phyloP scores from a whole-genome alignment of 805 yeast species.

The Cyberlindnera subsufficiens region DNA sequence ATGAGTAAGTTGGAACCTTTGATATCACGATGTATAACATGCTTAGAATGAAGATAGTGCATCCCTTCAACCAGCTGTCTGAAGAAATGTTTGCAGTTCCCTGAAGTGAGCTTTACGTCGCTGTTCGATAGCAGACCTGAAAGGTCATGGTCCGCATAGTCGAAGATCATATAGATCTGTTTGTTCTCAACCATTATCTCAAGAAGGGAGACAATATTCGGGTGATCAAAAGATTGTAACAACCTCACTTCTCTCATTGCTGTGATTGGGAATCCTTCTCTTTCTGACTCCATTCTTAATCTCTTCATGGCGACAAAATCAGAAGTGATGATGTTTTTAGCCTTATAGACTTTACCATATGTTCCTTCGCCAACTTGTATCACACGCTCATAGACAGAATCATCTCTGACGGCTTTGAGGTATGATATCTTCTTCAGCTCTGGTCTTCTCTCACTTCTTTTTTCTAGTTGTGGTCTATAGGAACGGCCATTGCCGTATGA shows the following conservation, averaged over 20 bases:
- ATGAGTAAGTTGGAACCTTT: slow-evolving; percentile 75
- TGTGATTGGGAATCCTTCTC: slow-evolving; percentile 95
- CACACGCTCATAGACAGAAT: slow-evolving; percentile 52
- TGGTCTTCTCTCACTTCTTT: neutral
- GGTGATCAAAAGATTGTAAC: slow-evolving; percentile 76
- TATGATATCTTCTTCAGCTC: slow-evolving; percentile 12
- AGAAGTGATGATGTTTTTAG: slow-evolving; percentile 61
- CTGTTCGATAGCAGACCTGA: slow-evolving; percentile 83
- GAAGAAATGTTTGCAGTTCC: slow-evolving; percentile 63
- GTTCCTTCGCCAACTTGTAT: slow-evolving; percentile 99
- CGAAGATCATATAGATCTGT: slow-evolving; percentile 83
- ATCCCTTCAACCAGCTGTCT: slow-evolving; percentile 64
- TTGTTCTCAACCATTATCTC: slow-evolving; percentile 85
- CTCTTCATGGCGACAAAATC: slow-evolving; percentile 82
- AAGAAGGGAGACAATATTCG: slow-evolving; percentile 69
- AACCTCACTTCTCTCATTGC: slow-evolving; percentile 88
- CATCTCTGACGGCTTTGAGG: slow-evolving; percentile 18
- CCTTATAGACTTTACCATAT: slow-evolving; percentile 93
- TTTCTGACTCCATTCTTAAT: slow-evolving; percentile 76
- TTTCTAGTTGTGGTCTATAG: slow-evolving; percentile 1
- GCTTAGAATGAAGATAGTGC: slow-evolving; percentile 58
- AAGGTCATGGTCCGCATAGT: slow-evolving; percentile 89
- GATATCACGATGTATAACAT: slow-evolving; percentile 74
- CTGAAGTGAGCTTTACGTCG: slow-evolving; percentile 50
- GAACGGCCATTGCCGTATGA: slow-evolving; percentile 1